These are phyloP conservation scores for Ustilago loliicola DNA, from an alignment of 1,284 basidiomycete species.

Conservation along the genomic window DNA sequence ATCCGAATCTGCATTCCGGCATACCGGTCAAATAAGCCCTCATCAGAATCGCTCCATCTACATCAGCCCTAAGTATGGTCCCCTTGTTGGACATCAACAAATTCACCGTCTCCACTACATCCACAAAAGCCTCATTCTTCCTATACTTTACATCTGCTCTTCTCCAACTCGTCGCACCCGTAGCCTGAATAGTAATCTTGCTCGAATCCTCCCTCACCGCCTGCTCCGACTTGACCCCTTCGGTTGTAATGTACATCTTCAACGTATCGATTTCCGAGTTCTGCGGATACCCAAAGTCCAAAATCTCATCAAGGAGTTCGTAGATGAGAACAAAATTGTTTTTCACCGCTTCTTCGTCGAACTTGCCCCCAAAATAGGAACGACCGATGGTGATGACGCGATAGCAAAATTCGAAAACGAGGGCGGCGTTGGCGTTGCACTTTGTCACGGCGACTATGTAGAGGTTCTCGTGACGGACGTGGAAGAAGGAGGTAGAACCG, in stretches of 20 bases:
- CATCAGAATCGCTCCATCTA: slow-evolving; percentile 98
- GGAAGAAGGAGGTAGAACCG: slow-evolving; percentile 96
- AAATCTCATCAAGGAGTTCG: slow-evolving; percentile 77
- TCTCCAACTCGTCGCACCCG: slow-evolving; percentile 93
- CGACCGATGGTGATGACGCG: slow-evolving; percentile 92
- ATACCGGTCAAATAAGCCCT: slow-evolving; percentile 95
- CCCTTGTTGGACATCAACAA: slow-evolving; percentile 96
- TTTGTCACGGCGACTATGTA: slow-evolving; percentile 95
- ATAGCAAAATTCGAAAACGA: slow-evolving; percentile 98
- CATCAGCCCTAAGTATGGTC: slow-evolving; percentile 91
- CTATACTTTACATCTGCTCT: slow-evolving; percentile 94
- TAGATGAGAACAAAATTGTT: slow-evolving; percentile 83
- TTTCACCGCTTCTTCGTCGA: slow-evolving; percentile 95
- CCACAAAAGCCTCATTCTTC: slow-evolving; percentile 98
- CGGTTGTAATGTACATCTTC: slow-evolving; percentile 97
- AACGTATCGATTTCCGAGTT: slow-evolving; percentile 98
- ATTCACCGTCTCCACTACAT: slow-evolving; percentile 96
- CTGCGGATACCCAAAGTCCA: slow-evolving; percentile 99
- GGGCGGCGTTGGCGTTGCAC: slow-evolving; percentile 96
- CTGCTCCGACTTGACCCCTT: slow-evolving; percentile 87
- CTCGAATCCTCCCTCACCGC: slow-evolving; percentile 88
- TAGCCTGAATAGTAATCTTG: slow-evolving; percentile 95
- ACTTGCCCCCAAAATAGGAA: slow-evolving; percentile 95
- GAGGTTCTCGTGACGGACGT: slow-evolving; percentile 92
- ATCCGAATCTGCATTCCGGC: slow-evolving; percentile 96